A percentile compares a stretch with the other conserved stretches of the same genome.
phyloP scores from a whole-genome alignment of 352 stramenopile genomes.

The Phytophthora sojae region DNA sequence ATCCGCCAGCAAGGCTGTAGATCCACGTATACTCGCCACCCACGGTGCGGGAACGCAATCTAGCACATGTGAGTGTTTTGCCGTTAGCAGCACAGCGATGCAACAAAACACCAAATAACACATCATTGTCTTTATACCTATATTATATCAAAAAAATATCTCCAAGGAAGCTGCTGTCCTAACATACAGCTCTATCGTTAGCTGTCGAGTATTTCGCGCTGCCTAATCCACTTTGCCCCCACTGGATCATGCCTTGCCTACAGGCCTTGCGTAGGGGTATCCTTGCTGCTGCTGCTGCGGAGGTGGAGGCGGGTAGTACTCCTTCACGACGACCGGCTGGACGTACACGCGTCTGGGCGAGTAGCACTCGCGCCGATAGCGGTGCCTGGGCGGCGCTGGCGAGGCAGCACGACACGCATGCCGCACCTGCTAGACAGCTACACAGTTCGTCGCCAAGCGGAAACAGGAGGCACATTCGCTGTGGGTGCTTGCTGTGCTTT shows the following conservation, averaged over 20 bases:
- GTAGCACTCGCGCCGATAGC: conserved; percentile 29
- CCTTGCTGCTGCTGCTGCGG: conserved; percentile 5
- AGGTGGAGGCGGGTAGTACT: conserved; percentile 10
- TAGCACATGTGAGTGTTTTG: no score
- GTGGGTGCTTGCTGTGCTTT: neutral
- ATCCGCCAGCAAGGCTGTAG: conserved; percentile 17
- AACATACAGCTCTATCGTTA: no score
- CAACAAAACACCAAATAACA: no score
- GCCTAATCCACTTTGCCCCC: neutral
- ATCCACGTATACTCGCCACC: conserved; percentile 20
- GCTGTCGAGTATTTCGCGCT: neutral
- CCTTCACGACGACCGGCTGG: conserved; percentile 27
- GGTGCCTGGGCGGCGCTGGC: conserved; percentile 14
- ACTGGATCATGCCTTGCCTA: neutral
- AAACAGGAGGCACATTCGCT: conserved; percentile 33
- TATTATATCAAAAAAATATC: no score
- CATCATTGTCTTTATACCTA: no score
- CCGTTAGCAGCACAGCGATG: no score
- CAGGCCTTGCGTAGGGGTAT: conserved; percentile 23
- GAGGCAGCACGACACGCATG: conserved; percentile 36
- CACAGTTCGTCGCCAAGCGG: conserved; percentile 32
- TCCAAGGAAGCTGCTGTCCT: no score
- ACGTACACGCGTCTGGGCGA: conserved; percentile 24
- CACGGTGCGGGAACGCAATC: conserved; percentile 17
- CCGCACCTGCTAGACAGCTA: conserved; percentile 36